Conservation (phyloP, 768 basidiomycete species). For the Pleurotus platypus region DNA sequence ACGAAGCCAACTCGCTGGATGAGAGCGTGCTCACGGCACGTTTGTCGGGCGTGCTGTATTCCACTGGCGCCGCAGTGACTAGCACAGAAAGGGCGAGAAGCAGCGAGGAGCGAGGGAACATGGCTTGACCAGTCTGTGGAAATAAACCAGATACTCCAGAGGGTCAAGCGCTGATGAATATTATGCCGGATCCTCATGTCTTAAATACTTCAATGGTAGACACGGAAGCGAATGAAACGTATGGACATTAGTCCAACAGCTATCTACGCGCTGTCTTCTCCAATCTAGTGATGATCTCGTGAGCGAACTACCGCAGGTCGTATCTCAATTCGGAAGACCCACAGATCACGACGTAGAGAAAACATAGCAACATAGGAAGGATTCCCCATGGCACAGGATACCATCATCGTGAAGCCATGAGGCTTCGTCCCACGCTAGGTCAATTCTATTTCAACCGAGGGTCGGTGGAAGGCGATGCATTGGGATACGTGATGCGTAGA, state of each 20-base stretch:
- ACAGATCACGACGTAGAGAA: neutral
- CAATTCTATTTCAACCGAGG: too few species aligned
- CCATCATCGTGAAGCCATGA: neutral
- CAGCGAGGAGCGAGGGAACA: neutral
- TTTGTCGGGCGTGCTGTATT: neutral
- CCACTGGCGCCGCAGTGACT: constrained; percentile 2
- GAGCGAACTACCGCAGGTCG: neutral
- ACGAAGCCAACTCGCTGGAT: constrained; percentile 26
- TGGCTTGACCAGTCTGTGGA: neutral
- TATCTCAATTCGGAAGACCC: neutral
- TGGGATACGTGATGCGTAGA: too few species aligned
- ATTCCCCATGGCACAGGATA: neutral
- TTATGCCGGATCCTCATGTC: neutral
- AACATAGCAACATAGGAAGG: neutral
- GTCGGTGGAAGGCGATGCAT: too few species aligned
- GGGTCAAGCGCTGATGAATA: neutral
- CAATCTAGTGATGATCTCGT: neutral
- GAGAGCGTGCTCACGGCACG: constrained; percentile 21
- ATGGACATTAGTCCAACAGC: neutral
- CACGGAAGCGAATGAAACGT: neutral
- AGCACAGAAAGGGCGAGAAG: neutral
- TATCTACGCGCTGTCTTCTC: neutral
- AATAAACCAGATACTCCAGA: neutral
- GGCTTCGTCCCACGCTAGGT: neutral
- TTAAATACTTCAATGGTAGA: neutral